phyloP scores from a whole-genome alignment of 345 rosid genomes.

The Salix arbutifolia region DNA sequence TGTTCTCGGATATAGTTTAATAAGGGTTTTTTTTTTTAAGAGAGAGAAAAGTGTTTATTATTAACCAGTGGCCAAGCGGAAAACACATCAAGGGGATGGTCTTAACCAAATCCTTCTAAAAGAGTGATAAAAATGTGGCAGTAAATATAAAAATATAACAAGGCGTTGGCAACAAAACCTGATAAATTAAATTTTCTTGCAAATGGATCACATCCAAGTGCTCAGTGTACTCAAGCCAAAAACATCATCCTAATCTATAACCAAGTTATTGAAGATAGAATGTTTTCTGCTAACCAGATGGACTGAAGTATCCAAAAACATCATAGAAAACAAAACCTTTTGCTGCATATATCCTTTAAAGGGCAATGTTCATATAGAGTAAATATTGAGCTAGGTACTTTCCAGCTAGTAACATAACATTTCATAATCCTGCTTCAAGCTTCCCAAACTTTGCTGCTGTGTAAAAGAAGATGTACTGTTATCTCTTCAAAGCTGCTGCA shows the following conservation, averaged over 20 bases:
- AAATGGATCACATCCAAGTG: not conserved
- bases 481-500: not conserved
- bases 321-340: not conserved
- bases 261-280: not conserved
- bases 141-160: not conserved
- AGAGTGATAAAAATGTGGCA: not conserved
- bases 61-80: not conserved
- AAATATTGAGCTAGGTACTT: not conserved
- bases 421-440: not conserved
- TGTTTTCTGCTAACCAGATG: not conserved
- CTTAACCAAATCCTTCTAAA: not conserved
- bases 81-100: not conserved
- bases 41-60: not conserved
- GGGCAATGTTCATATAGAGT: not conserved
- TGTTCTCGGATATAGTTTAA: not conserved
- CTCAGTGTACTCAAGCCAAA: not conserved
- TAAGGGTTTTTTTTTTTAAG: no score
- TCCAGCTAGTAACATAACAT: no score
- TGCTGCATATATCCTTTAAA: not conserved
- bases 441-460: not conserved
- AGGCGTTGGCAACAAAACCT: not conserved
- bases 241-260: not conserved
- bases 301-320: not conserved
- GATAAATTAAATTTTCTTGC: not conserved
- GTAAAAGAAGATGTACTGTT: not conserved